phyloP scores from a whole-genome alignment of 1,139 yeast species.

The Lizanozyma gosingica region DNA sequence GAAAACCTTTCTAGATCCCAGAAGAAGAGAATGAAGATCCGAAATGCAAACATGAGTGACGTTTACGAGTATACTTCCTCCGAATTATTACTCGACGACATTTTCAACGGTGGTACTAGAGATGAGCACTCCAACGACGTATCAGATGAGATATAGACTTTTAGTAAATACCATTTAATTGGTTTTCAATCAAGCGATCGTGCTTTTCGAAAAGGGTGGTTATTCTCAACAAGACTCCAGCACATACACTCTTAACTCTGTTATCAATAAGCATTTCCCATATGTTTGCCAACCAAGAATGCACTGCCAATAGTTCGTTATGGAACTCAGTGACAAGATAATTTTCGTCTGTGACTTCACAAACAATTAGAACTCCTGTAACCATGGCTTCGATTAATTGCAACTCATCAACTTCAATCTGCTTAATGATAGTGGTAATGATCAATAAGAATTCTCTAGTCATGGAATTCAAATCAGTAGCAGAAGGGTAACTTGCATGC shows the following conservation, averaged over 20 bases:
- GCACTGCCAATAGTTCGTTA: constrained; percentile 16
- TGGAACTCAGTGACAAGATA: constrained; percentile 16
- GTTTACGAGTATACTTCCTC: background rate
- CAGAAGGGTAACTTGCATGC: constrained; percentile 50
- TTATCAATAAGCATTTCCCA: constrained; percentile 35
- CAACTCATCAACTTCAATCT: constrained; percentile 17
- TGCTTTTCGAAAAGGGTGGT: background rate
- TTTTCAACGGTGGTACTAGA: too few relatives aligned
- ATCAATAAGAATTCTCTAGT: constrained; percentile 42
- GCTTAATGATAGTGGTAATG: constrained; percentile 18
- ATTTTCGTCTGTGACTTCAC: constrained; percentile 26
- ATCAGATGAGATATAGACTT: too few relatives aligned
- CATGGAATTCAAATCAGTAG: constrained; percentile 47
- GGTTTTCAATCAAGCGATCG: background rate
- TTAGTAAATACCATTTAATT: background rate
- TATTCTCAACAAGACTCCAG: constrained; percentile 26
- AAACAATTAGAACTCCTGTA: constrained; percentile 28
- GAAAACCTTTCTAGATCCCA: too few relatives aligned
- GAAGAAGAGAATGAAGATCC: too few relatives aligned
- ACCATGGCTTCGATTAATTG: constrained; percentile 27
- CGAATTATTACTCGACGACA: too few relatives aligned
- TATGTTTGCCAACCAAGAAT: constrained; percentile 18
- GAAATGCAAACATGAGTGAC: background rate
- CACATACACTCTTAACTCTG: constrained; percentile 28
- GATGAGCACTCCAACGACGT: too few relatives aligned